Evolutionary conservation across 352 stramenopile species (phyloP).

Genomic region (Globisporangium cederbergense): DNA sequence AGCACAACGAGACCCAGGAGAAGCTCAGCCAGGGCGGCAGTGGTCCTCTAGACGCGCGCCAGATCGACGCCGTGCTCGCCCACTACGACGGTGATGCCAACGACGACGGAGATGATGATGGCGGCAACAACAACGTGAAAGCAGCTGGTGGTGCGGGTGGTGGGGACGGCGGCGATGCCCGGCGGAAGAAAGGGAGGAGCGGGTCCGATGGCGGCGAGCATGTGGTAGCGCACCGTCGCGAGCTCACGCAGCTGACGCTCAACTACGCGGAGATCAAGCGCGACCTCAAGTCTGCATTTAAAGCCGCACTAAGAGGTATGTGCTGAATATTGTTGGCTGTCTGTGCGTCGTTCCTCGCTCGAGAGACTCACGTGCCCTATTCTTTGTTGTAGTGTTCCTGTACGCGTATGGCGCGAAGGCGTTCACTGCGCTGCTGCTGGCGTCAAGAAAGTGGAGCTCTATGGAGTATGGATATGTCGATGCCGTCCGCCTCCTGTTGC

Average conservation of each 20-base stretch:
- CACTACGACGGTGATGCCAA: neutral
- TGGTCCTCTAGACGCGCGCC: neutral
- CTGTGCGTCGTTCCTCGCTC: neutral
- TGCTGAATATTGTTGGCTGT: neutral
- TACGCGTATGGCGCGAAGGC: slow-evolving; percentile 80
- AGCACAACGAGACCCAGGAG: slow-evolving; percentile 56
- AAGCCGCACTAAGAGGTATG: slow-evolving; percentile 34
- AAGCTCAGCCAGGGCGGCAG: slow-evolving; percentile 6
- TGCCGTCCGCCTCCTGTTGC: slow-evolving; percentile 60
- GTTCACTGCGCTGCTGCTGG: slow-evolving; percentile 74
- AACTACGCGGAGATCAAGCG: slow-evolving; percentile 29
- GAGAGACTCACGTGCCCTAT: neutral
- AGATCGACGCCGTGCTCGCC: slow-evolving; percentile 8
- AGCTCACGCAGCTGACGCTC: slow-evolving; percentile 31
- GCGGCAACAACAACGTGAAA: neutral
- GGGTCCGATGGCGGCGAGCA: slow-evolving; percentile 22
- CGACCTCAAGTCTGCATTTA: slow-evolving; percentile 48
- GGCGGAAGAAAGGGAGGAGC: slow-evolving; percentile 15
- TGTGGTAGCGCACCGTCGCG: slow-evolving; percentile 27
- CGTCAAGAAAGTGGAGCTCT: slow-evolving; percentile 73
- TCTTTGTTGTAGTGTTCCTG: slow-evolving; percentile 40
- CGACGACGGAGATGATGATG: neutral
- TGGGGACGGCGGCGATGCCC: neutral
- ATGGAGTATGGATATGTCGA: slow-evolving; percentile 78
- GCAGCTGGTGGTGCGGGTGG: neutral